Percentiles rank a stretch among this genome's conserved stretches.
phyloP scores from a whole-genome alignment of 179 eudicot genomes.

The Carnegiea gigantea region DNA sequence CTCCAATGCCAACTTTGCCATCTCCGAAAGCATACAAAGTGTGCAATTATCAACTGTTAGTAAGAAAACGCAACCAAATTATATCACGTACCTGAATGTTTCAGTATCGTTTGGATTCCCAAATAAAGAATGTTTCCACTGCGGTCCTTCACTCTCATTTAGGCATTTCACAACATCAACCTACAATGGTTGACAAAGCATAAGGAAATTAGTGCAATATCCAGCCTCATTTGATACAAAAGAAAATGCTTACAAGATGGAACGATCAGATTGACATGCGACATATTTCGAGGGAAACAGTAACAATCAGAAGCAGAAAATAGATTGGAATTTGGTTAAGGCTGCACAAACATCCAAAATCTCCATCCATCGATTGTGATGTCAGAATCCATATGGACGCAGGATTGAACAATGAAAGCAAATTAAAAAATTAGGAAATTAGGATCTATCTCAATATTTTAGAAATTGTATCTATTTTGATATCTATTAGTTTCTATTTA shows the following conservation, averaged over 20 bases:
- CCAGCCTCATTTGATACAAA: not conserved
- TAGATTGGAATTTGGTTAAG: not conserved
- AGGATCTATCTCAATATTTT: not conserved
- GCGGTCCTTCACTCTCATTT: slow-evolving; percentile 88
- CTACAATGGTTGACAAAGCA: slow-evolving; percentile 34
- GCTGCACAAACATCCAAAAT: not conserved
- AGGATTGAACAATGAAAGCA: not conserved
- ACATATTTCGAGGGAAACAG: not conserved
- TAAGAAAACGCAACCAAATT: not conserved
- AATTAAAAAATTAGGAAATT: not conserved
- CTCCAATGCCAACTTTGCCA: not conserved
- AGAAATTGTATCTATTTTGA: not conserved
- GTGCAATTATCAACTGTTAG: not conserved
- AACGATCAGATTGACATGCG: not conserved
- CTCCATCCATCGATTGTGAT: not conserved
- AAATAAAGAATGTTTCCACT: slow-evolving; percentile 96
- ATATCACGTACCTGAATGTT: slow-evolving; percentile 70
- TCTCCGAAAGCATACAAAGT: not conserved
- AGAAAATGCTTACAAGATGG: not conserved
- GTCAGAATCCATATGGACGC: not conserved
- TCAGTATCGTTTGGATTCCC: slow-evolving; percentile 96
- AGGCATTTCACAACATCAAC: slow-evolving; percentile 87
- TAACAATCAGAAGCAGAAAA: not conserved
- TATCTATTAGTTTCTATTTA: not conserved
- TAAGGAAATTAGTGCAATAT: not conserved